Percentiles rank a stretch among this genome's conserved stretches.
Evolutionary conservation across 441 rosid genomes (phyloP).

Genomic region (Aquilaria agallochum): DNA sequence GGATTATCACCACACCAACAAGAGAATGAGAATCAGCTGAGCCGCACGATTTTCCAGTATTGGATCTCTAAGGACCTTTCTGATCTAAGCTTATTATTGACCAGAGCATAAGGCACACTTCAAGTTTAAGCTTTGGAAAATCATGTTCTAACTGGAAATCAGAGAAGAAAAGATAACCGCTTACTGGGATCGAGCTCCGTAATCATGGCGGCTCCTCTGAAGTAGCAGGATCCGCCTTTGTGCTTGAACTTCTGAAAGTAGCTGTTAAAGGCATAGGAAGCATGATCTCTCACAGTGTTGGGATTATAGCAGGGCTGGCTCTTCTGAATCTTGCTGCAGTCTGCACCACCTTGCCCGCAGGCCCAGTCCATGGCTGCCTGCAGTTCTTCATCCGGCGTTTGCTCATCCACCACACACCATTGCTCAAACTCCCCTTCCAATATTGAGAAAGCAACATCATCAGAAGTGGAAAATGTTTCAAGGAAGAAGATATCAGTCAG

Average conservation of each 20-base stretch:
- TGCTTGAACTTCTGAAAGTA: constrained; percentile 61
- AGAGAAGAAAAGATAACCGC: constrained; percentile 2
- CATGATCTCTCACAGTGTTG: constrained; percentile 54
- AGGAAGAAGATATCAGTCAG: background rate
- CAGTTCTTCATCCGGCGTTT: constrained; percentile 63
- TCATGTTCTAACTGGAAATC: too few relatives aligned
- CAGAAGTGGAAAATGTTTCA: background rate
- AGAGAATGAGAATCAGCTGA: too few relatives aligned
- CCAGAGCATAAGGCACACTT: too few relatives aligned
- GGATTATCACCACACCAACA: background rate
- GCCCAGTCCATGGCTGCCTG: constrained; percentile 64
- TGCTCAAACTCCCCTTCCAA: constrained; percentile 54
- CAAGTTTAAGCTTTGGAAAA: too few relatives aligned
- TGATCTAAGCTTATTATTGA: too few relatives aligned
- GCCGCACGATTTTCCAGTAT: too few relatives aligned
- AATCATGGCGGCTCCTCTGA: constrained; percentile 63
- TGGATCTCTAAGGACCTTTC: too few relatives aligned
- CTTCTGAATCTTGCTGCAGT: constrained; percentile 50
- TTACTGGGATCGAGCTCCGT: constrained; percentile 76
- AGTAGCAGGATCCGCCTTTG: constrained; percentile 64
- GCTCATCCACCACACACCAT: constrained; percentile 76
- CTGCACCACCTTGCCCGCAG: constrained; percentile 43
- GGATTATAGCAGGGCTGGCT: constrained; percentile 59
- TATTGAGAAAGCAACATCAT: background rate
- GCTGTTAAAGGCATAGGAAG: constrained; percentile 63